Conservation (phyloP, 2,329 filamentous ascomycete genomes). For the Clonostachys sp. region DNA sequence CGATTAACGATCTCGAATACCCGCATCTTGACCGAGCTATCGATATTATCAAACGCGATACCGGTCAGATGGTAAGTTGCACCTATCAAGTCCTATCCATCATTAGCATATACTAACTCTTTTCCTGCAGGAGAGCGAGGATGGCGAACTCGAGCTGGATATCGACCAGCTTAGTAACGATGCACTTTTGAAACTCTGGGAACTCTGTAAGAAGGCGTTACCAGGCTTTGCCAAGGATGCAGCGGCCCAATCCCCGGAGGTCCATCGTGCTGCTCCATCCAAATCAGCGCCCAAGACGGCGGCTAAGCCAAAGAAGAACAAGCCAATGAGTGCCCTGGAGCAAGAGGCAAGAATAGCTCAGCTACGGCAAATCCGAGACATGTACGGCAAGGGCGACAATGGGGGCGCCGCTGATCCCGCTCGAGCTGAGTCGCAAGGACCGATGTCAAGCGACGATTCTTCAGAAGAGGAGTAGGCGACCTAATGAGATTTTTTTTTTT, state of each 20-base stretch:
- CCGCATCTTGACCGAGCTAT: conserved; percentile 77
- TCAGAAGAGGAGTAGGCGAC: conserved; percentile 5
- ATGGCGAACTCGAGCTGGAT: conserved; percentile 55
- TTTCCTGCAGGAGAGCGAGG: conserved; percentile 47
- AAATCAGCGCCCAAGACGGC: conserved; percentile 19
- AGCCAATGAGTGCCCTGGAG: conserved; percentile 68
- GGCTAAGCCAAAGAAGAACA: conserved; percentile 64
- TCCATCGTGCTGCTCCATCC: conserved; percentile 14
- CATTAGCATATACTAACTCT: neutral
- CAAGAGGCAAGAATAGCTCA: conserved; percentile 62
- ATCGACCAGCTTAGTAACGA: conserved; percentile 53
- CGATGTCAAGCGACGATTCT: conserved; percentile 5
- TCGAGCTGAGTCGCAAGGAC: too few relatives aligned
- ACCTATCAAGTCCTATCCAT: neutral
- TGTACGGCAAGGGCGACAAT: conserved; percentile 23
- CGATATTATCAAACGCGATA: conserved; percentile 86
- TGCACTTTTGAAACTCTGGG: conserved; percentile 48
- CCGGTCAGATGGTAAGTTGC: conserved; percentile 64
- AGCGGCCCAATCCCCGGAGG: conserved; percentile 20
- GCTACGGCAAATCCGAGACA: conserved; percentile 48
- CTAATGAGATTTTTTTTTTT: neutral
- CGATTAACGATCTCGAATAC: conserved; percentile 76
- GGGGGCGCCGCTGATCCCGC: too few relatives aligned
- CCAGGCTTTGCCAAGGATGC: conserved; percentile 31
- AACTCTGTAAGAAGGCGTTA: conserved; percentile 36